Evolutionary conservation across 768 basidiomycete species (phyloP), one percentile per base, ranked within the genome.

Genomic region (Candolleomyces aberdarensis): DNA sequence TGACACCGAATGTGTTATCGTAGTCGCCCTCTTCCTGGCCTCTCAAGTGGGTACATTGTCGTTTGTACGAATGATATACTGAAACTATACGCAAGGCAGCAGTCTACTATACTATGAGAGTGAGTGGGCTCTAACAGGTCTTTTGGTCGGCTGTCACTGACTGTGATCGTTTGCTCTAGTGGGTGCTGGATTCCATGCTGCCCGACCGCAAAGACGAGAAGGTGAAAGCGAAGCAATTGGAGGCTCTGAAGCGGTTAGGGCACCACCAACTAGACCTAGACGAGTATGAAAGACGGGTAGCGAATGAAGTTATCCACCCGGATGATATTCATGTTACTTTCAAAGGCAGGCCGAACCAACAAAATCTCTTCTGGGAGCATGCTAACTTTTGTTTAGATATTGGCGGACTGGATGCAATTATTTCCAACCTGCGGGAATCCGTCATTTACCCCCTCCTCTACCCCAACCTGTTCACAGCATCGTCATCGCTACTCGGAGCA

Each of bases 391-490:
- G 3, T 19, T 10, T 58, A 83, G 94, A 96, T 67, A 91, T 99
- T 57, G 97, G 96, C 17, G 97, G 97, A 17, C 83, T 99, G 40
- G 96, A 98, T 55, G 77, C 86, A 36, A 97, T 98, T 66, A 88
- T 98, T 59, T 82, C 87, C 19, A 92, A 91, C 36, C 84, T 99
- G 56, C 87, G 93, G 56, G 97, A 98, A 79, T 92, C 95, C 58
- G 88, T 99, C 60, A 98, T 98, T 68, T 96, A 92, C 70, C 96
- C 96, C 1, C 84, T 98, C 46, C 84, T 90, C 62, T 96, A 92
- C 68, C 97, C 97, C 3, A 80, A 88, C 60, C 83, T 98, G 59
- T 98, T 98, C 80, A 80, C 83, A 14, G 81, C 88, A 17, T 85
- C 91, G 0, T 92, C 94, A 0, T 82, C 88, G 14, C 84, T 98